phyloP scores from a whole-genome alignment of 2,329 filamentous ascomycete genomes.

The Claviceps monticola region DNA sequence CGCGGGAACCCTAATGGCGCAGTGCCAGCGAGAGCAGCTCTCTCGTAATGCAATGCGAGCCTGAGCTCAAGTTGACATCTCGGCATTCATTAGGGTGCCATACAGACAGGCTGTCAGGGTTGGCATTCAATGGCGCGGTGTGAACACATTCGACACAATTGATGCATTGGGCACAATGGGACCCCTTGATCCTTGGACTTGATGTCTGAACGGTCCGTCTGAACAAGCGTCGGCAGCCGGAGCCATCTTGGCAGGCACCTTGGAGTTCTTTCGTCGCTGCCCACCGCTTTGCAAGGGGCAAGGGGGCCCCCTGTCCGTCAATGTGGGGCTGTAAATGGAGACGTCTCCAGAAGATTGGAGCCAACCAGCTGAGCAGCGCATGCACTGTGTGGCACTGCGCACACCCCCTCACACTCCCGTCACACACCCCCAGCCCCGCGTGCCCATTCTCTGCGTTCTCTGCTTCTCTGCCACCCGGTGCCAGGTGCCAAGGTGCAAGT shows the following conservation, averaged over 20 bases:
- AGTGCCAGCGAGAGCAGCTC: too few species aligned
- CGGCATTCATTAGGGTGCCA: too few species aligned
- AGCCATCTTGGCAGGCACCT: neutral
- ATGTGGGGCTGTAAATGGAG: neutral
- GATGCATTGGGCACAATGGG: neutral
- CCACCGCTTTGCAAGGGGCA: neutral
- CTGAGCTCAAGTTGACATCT: too few species aligned
- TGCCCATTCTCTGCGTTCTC: neutral
- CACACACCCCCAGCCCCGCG: too few species aligned
- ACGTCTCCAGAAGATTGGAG: neutral
- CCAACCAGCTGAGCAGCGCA: neutral
- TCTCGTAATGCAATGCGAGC: too few species aligned
- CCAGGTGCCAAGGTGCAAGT: neutral
- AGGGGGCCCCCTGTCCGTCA: neutral
- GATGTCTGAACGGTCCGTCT: neutral
- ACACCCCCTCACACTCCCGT: too few species aligned
- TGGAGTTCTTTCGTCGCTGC: neutral
- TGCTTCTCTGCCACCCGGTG: neutral
- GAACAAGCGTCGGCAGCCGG: neutral
- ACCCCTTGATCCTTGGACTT: neutral
- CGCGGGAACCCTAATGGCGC: too few species aligned
- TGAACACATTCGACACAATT: neutral
- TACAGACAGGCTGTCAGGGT: too few species aligned
- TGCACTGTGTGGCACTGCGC: neutral
- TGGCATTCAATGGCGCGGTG: too few species aligned